Evolutionary conservation across 2,329 filamentous ascomycete species (phyloP), one percentile per base, ranked within the genome.

Genomic region (Exophiala dermatitidis): DNA sequence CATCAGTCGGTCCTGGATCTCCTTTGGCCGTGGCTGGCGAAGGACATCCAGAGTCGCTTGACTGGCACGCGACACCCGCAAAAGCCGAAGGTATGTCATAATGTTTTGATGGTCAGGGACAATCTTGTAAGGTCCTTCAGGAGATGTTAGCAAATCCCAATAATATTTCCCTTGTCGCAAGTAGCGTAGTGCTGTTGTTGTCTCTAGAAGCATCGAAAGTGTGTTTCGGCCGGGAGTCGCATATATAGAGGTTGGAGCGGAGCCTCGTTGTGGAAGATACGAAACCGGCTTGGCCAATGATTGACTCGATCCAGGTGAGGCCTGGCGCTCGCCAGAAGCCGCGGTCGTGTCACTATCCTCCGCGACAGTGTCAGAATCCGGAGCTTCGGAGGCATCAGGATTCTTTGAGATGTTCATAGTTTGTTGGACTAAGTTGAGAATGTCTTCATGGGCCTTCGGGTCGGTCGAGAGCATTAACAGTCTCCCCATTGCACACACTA

Each of bases 401-500:
- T 32, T 45, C 36, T 26, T 46, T 12, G 52, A 31, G 40, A 95
- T 78, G 44, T 81, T 79, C 82, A 91, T 90, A 0, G 89, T 87
- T 69, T 95, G 84, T 60, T 89, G 78, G n/a, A 94, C 70, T 19
- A 96, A 74, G 37, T 80, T 80, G 26, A 95, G 77, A 1, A 95
- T 74, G 62, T 88, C 81, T 57, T 85, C 81, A 68, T 79, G 83
- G 61, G 93, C 84, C 46, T 75, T 69, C 12, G 79, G 73, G 7
- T 77, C 70, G 34, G 69, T 72, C 10, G 86, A 82, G 46, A 84
- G 72, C 26, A 90, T 71, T n/a, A 97, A 74, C 2, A 95, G 62
- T 34, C 84, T 78, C 4, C 84, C 89, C 87, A 97, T 95, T 31
- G 86, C 77, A 64, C 82, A 85, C 2, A 94, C 85, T 19, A 97